A percentile compares a stretch with the other conserved stretches of the same genome.
Evolutionary conservation across 148 eudicot genomes (phyloP).

Genomic region (Fagopyrum esculentum): DNA sequence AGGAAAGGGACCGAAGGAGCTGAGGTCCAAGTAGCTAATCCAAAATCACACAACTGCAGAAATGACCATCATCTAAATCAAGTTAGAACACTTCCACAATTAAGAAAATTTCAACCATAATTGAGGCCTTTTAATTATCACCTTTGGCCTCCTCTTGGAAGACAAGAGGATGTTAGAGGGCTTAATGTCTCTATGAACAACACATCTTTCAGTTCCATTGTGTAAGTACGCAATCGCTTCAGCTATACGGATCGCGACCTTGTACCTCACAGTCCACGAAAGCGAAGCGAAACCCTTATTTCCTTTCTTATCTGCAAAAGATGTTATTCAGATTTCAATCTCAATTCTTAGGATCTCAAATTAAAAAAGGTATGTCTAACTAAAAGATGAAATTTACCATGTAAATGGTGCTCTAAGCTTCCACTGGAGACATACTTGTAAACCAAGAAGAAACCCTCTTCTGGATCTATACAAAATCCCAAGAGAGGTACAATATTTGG

Average conservation of each 20-base stretch:
- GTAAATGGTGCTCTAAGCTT: conserved; percentile 80
- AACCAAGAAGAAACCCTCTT: conserved; percentile 85
- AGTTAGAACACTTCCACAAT: conserved; percentile 17
- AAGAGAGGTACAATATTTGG: conserved; percentile 79
- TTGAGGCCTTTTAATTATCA: conserved; percentile 15
- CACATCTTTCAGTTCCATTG: conserved; percentile 86
- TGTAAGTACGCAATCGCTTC: conserved; percentile 88
- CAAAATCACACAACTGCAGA: conserved; percentile 86
- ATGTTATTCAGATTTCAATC: conserved; percentile 13
- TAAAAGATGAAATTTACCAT: conserved; percentile 42
- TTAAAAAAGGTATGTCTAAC: background rate
- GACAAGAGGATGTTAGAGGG: conserved; percentile 96
- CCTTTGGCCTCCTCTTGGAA: conserved; percentile 83
- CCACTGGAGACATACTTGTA: conserved; percentile 95
- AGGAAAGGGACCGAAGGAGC: conserved; percentile 96
- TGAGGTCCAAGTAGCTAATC: conserved; percentile 93
- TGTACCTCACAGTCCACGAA: conserved; percentile 81
- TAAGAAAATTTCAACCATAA: background rate
- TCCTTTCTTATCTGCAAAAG: conserved; percentile 57
- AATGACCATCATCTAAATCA: conserved; percentile 15
- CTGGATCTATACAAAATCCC: conserved; percentile 91
- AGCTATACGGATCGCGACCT: conserved; percentile 81
- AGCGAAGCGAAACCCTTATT: conserved; percentile 61
- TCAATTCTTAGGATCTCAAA: background rate
- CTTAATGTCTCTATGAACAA: conserved; percentile 98